Evolutionary conservation across 768 basidiomycete species (phyloP).

Genomic region (Tricholoma saponaceum): DNA sequence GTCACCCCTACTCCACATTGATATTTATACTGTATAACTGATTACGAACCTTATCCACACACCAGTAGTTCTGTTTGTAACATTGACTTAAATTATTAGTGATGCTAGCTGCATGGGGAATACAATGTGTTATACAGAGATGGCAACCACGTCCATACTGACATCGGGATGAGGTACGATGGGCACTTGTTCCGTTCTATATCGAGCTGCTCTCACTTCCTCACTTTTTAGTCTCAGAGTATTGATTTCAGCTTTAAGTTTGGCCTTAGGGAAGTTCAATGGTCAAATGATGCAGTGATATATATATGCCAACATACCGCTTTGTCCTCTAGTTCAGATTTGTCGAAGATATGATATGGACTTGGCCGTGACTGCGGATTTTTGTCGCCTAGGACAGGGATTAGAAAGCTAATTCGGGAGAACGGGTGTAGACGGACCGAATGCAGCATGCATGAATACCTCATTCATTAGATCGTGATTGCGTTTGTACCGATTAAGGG

Average conservation of each 20-base stretch:
- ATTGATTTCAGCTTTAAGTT: conserved; percentile 57
- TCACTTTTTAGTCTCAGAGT: conserved; percentile 46
- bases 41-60: background rate
- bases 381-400: conserved; percentile 37
- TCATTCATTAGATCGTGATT: conserved; percentile 87
- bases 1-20: background rate
- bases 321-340: conserved; percentile 52
- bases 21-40: conserved; percentile 2
- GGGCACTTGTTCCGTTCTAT: conserved; percentile 6
- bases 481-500: conserved; percentile 67
- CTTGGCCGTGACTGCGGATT: conserved; percentile 31
- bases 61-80: conserved; percentile 4
- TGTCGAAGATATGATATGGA: conserved; percentile 60
- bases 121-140: conserved; percentile 1
- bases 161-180: conserved; percentile 5
- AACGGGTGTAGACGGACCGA: conserved; percentile 33
- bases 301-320: conserved; percentile 33
- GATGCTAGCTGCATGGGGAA: too few species aligned
- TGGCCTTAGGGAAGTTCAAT: conserved; percentile 34
- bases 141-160: conserved; percentile 5
- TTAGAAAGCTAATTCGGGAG: background rate
- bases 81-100: background rate
- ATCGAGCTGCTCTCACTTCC: conserved; percentile 31
- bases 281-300: background rate
- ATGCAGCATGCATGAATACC: conserved; percentile 72